A percentile compares a stretch with the other conserved stretches of the same genome.
phyloP scores from a whole-genome alignment of 352 stramenopile genomes.

The Globisporangium apiculatum region DNA sequence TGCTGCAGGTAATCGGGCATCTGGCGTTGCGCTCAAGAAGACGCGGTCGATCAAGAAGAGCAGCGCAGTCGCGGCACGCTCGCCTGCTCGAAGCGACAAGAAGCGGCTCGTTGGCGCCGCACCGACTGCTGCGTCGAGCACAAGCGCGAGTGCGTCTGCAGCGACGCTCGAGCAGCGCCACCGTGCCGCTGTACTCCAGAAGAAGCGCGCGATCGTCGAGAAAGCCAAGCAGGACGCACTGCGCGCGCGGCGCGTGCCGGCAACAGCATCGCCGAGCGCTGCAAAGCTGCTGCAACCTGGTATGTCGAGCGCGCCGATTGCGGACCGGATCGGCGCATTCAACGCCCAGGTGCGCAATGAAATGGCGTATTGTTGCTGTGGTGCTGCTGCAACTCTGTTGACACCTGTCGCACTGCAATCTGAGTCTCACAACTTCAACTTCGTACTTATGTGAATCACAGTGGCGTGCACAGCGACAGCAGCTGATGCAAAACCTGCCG shows the following conservation, averaged over 20 bases:
- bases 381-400: too few species aligned
- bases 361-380: too few species aligned
- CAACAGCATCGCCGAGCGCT: background rate
- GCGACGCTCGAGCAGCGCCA: slow-evolving; percentile 12
- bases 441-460: slow-evolving; percentile 4
- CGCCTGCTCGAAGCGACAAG: background rate
- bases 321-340: slow-evolving; percentile 46
- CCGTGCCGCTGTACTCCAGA: slow-evolving; percentile 10
- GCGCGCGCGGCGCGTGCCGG: background rate
- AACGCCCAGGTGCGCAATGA: slow-evolving; percentile 32
- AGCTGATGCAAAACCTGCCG: slow-evolving; percentile 22
- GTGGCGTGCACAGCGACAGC: slow-evolving; percentile 38
- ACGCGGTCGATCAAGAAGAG: slow-evolving; percentile 14
- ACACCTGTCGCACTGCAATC: too few species aligned
- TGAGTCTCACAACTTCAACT: too few species aligned
- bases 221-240: slow-evolving; percentile 12
- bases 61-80: background rate
- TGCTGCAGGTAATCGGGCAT: background rate
- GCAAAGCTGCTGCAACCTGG: background rate
- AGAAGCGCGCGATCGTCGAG: slow-evolving; percentile 17
- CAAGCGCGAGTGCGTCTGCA: slow-evolving; percentile 5
- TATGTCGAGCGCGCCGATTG: slow-evolving; percentile 4
- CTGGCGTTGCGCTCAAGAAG: slow-evolving; percentile 9
- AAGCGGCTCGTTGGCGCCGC: background rate
- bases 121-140: background rate